These are phyloP conservation scores for Gnomoniopsis smithogilvyi DNA, from an alignment of 2,329 filamentous ascomycete genomes.

Conservation along the genomic window DNA sequence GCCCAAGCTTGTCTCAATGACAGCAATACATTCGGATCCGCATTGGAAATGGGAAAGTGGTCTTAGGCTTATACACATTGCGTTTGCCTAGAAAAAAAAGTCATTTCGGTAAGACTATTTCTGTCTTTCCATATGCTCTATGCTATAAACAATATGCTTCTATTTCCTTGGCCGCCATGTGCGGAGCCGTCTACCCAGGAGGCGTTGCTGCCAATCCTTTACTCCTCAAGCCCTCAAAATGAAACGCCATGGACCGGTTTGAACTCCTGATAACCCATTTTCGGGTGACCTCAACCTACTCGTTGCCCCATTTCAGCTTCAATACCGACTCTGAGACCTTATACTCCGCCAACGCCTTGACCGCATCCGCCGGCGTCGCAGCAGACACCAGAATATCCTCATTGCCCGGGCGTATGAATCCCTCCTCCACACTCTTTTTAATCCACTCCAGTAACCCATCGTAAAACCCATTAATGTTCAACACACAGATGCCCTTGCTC, in stretches of 20 bases:
- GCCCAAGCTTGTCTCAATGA: not conserved
- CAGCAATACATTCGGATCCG: not conserved
- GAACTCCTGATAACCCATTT: no score
- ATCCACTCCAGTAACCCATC: conserved; percentile 84
- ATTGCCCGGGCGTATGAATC: conserved; percentile 72
- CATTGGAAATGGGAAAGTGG: not conserved
- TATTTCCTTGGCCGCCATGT: not conserved
- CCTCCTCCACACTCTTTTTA: conserved; percentile 66
- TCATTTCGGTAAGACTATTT: not conserved
- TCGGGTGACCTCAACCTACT: conserved; percentile 35
- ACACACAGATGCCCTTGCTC: conserved; percentile 70
- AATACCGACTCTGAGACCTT: conserved; percentile 71
- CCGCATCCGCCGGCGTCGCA: conserved; percentile 66
- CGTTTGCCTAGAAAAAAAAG: not conserved
- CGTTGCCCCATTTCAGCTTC: conserved; percentile 76
- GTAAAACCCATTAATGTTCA: conserved; percentile 91
- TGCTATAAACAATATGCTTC: not conserved
- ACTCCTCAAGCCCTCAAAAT: not conserved
- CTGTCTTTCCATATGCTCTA: not conserved
- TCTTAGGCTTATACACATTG: not conserved
- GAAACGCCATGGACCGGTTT: no score
- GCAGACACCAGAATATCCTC: conserved; percentile 77
- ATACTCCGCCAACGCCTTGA: conserved; percentile 70
- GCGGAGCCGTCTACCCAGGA: not conserved
- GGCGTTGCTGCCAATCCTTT: not conserved